Base-by-base conservation (phyloP, 257 asterid species). In the Forsythia viridissima region DNA sequence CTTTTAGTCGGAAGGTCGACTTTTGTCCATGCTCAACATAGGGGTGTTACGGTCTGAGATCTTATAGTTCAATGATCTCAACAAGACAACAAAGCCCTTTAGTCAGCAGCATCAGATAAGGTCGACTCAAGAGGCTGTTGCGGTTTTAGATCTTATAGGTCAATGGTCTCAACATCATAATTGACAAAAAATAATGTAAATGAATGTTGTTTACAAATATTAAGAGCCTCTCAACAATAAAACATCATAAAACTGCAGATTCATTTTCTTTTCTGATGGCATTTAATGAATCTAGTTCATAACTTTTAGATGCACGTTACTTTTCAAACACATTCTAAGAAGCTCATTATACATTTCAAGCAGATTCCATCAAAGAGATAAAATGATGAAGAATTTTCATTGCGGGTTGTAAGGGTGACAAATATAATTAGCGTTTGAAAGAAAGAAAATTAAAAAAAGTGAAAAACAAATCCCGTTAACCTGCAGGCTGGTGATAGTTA, bases 371-470 rank as follows among this genome's bases (percentile, higher is more conserved):
- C 41, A 20, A 48, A 37, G 36, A 75, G 34, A 74, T 39, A 34
- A 51, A 24, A 59, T 55, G 34, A 39, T 69, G 67, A 72, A 20
- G 43, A 72, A 34, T 12, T 38, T 72, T 67, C 51, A 6, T 34
- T 68, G 75, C 51, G 57, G 59, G 75, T 40, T 78, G 55, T 76
- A 61, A 74, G 52, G 75, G 41, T 40, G 38, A 74, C 74, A 42
- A 73, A 30, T 10, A 20, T 42, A 43, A 39, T 61, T 70, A 69
- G 75, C 73, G 72, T 55, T 70, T 24, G 72, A 30, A 70, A 66
- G 36, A 68, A 24, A 15, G 6, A 10, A 21, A 61, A 21, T 1
- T n/a, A 8, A 20, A 61, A 21, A 6, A 15, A 0, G 3, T 30
- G 30, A 8, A 43, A 51, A 36, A 37, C 41, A 48, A 20, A 30